Base-by-base conservation (phyloP, 192 early-diverging fungal species). In the Geranomyces variabilis region DNA sequence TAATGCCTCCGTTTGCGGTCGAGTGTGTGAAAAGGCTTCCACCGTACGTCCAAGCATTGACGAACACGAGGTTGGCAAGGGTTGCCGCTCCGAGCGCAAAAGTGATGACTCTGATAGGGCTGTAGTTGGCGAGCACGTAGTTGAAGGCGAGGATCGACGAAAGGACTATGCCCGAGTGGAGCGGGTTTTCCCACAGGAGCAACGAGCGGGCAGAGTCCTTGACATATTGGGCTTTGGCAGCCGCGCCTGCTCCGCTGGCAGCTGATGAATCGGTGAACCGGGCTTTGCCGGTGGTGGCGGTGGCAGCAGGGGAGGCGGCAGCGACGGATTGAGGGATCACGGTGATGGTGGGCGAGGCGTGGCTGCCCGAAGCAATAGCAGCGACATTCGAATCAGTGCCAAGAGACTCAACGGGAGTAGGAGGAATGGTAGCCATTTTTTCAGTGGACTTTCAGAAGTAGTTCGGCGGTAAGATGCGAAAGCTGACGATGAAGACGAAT, bases 111-210 rank as follows among this genome's bases (percentile, higher is more conserved):
- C 71, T 44, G 31, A 73, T 33, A 14, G 71, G 71, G n/a, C 48
- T 56, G 64, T 73, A 73, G 64, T 31, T 6, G 8, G 62, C n/a
- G 0, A 66, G 56, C 34, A 64, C 33, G 64, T 73, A 73, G 55
- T 30, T 66, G 12, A 30, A n/a, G 28, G 63, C 51, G 17, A 73
- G 43, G 30, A 73, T 41, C n/a, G 30, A 17, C 30, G 28, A 21
- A 5, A 73, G 63, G 19, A 53, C 64, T 2, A 34, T 34, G 15
- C 21, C 63, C 13, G 63, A 66, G 10, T 6, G 3, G 55, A 73
- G 22, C 19, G 71, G 71, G 53, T 66, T 64, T 47, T 49, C 55
- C 71, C 71, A 73, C 31, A 66, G 63, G 10, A 73, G 17, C 31
- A 73, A 47, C 1, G 62, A 30, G 34, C 64, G 71, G 17, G 29